These are phyloP conservation scores for Aspergillus floridensis DNA, from an alignment of 2,329 filamentous ascomycete genomes.

Conservation along the genomic window DNA sequence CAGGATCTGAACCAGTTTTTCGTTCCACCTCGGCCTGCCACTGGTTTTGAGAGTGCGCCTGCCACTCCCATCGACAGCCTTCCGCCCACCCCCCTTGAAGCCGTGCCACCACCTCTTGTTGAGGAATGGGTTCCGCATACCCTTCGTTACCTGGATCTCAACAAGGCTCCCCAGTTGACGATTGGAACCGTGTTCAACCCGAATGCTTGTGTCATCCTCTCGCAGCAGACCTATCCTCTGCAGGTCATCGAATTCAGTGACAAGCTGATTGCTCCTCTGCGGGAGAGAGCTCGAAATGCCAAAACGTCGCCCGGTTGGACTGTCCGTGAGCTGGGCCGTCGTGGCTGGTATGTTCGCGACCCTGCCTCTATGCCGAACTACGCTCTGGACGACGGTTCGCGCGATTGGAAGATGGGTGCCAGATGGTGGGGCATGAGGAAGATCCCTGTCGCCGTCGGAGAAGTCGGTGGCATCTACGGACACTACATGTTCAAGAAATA, in stretches of 20 bases:
- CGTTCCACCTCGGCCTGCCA: slow-evolving; percentile 28
- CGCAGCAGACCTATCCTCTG: slow-evolving; percentile 62
- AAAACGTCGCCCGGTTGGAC: slow-evolving; percentile 64
- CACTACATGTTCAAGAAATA: slow-evolving; percentile 59
- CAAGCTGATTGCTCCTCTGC: slow-evolving; percentile 63
- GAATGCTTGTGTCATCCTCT: slow-evolving; percentile 56
- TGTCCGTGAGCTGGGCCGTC: slow-evolving; percentile 64
- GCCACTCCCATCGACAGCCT: background rate
- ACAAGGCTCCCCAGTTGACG: slow-evolving; percentile 61
- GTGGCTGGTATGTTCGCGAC: slow-evolving; percentile 63
- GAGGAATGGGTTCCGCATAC: slow-evolving; percentile 55
- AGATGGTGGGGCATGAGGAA: slow-evolving; percentile 82
- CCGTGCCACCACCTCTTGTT: slow-evolving; percentile 16
- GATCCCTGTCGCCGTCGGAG: slow-evolving; percentile 54
- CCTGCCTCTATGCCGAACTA: slow-evolving; percentile 35
- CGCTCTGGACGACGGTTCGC: slow-evolving; percentile 54
- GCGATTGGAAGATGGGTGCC: slow-evolving; percentile 80
- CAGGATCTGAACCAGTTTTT: slow-evolving; percentile 65
- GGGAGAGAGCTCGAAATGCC: slow-evolving; percentile 60
- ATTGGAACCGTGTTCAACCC: slow-evolving; percentile 59
- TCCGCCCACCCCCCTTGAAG: background rate
- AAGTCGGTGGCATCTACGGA: slow-evolving; percentile 59
- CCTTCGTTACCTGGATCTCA: slow-evolving; percentile 74
- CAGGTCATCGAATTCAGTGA: slow-evolving; percentile 74
- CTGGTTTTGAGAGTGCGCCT: slow-evolving; percentile 15